These are phyloP conservation scores for Podospora appendiculata DNA, from an alignment of 495 filamentous ascomycete genomes.

Conservation along the genomic window DNA sequence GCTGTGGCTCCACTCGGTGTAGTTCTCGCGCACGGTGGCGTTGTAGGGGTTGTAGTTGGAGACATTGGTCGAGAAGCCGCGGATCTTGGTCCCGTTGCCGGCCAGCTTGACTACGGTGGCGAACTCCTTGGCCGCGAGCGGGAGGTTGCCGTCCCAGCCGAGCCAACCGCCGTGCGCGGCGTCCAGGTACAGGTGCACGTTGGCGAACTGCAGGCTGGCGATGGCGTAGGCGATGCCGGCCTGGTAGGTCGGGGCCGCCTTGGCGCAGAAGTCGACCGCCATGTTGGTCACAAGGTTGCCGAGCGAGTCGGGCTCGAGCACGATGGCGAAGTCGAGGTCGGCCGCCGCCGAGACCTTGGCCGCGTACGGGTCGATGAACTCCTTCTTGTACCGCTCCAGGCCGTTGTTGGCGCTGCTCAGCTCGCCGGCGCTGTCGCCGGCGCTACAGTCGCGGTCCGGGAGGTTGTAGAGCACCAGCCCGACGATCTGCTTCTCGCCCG, in stretches of 20 bases:
- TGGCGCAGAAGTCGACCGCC: conserved; percentile 43
- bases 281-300: conserved; percentile 57
- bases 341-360: conserved; percentile 18
- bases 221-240: conserved; percentile 53
- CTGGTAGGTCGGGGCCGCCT: conserved; percentile 47
- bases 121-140: conserved; percentile 50
- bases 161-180: conserved; percentile 63
- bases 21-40: conserved; percentile 32
- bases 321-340: conserved; percentile 31
- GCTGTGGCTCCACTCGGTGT: conserved; percentile 35
- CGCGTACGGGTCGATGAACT: conserved; percentile 47
- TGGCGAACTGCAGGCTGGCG: conserved; percentile 43
- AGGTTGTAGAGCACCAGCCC: conserved; percentile 57
- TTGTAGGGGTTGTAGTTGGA: conserved; percentile 66
- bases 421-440: conserved; percentile 54
- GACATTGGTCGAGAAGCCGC: conserved; percentile 68
- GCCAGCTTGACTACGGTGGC: conserved; percentile 53
- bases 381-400: conserved; percentile 47
- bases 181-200: conserved; percentile 59
- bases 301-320: conserved; percentile 54
- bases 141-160: conserved; percentile 67
- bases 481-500: conserved; percentile 36
- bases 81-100: conserved; percentile 32
- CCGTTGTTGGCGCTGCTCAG: conserved; percentile 40
- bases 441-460: conserved; percentile 58